Evolutionary conservation across 2,329 filamentous ascomycete species (phyloP).

Genomic region (Juglanconis sp.): DNA sequence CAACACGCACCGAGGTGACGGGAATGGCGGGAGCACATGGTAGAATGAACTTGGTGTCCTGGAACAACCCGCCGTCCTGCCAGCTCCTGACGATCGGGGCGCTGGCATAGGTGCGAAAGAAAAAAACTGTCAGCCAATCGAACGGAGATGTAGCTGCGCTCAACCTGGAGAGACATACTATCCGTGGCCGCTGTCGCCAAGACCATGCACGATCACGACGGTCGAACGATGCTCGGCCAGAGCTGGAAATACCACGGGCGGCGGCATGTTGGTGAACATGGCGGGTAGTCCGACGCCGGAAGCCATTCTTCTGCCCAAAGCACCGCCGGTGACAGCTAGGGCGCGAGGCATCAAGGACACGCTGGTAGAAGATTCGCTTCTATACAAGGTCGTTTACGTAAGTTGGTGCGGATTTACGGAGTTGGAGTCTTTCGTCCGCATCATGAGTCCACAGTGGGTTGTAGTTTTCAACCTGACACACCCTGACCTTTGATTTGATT

Average conservation of each 20-base stretch:
- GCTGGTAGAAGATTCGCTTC: neutral
- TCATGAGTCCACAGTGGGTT: too few relatives aligned
- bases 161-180: neutral
- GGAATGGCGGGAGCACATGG: neutral
- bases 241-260: neutral
- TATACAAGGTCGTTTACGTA: neutral
- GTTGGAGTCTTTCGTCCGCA: neutral
- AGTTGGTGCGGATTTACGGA: neutral
- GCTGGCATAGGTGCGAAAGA: neutral
- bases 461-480: too few relatives aligned
- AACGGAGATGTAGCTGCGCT: neutral
- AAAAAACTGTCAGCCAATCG: neutral
- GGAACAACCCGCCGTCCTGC: constrained; percentile 9
- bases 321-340: neutral
- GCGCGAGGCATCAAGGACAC: neutral
- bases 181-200: constrained; percentile 4
- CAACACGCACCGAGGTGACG: constrained; percentile 1
- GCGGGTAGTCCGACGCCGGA: neutral
- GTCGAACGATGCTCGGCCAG: constrained; percentile 11
- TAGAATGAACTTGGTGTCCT: constrained; percentile 13
- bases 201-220: constrained; percentile 4
- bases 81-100: neutral
- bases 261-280: constrained; percentile 6
- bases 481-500: too few relatives aligned
- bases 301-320: neutral